A percentile compares a stretch with the other conserved stretches of the same genome.
These are phyloP conservation scores for Oryza australiensis DNA, from an alignment of 176 grass and related monocot species.

Conservation along the genomic window DNA sequence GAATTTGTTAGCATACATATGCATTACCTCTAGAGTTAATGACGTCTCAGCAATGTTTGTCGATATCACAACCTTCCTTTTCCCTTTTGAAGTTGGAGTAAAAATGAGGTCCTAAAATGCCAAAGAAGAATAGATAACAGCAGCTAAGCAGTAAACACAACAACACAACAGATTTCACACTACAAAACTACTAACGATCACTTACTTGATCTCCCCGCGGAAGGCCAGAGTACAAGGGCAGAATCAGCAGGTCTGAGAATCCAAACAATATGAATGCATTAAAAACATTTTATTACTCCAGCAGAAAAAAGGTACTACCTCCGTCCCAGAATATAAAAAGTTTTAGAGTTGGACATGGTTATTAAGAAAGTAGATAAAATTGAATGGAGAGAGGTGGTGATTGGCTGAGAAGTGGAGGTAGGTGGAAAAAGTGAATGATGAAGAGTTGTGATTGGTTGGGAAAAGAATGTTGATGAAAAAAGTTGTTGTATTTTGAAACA, in stretches of 20 bases:
- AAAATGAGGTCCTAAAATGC: conserved; percentile 89
- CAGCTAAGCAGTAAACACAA: conserved; percentile 14
- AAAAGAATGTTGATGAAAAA: too few species aligned
- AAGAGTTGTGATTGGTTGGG: too few species aligned
- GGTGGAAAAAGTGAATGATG: too few species aligned
- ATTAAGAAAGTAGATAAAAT: too few species aligned
- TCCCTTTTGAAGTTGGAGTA: conserved; percentile 73
- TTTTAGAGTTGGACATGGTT: too few species aligned
- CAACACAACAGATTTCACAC: neutral
- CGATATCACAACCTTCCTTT: conserved; percentile 98
- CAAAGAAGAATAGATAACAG: conserved; percentile 28
- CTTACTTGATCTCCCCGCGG: conserved; percentile 81
- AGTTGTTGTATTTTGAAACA: too few species aligned
- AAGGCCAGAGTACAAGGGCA: conserved; percentile 93
- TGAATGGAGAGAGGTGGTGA: too few species aligned
- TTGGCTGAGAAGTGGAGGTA: too few species aligned
- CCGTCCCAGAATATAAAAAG: too few species aligned
- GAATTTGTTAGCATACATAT: conserved; percentile 8
- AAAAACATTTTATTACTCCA: conserved; percentile 21
- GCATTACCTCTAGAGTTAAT: conserved; percentile 81
- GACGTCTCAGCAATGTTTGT: conserved; percentile 99
- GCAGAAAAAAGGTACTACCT: neutral
- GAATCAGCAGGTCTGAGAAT: conserved; percentile 77
- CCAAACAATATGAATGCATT: conserved; percentile 38
- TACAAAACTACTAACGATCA: conserved; percentile 7